phyloP scores from a whole-genome alignment of 306 rosid genomes.

The Quercus berberidifolia region DNA sequence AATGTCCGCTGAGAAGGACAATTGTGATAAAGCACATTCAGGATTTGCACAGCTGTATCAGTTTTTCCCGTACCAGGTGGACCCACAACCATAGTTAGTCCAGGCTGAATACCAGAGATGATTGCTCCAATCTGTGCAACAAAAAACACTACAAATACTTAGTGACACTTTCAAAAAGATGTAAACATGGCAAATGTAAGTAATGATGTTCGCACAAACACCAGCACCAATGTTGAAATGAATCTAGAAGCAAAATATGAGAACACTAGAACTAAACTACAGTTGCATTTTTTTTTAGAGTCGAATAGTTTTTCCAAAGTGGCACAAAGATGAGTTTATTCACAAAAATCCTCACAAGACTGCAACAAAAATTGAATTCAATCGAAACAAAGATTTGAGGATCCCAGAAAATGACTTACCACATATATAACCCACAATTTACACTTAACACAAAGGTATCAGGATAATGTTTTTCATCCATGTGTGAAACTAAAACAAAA shows the following conservation, averaged over 20 bases:
- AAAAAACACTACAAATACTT: background rate
- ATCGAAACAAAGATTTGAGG: no score
- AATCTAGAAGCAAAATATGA: background rate
- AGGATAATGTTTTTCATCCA: background rate
- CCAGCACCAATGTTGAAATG: background rate
- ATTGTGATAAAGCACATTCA: slow-evolving; percentile 94
- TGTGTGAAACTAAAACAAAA: background rate
- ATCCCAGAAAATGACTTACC: no score
- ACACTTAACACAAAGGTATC: no score
- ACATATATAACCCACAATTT: no score
- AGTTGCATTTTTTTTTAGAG: background rate
- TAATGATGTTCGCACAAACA: background rate
- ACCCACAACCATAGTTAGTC: slow-evolving; percentile 97
- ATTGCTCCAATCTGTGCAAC: slow-evolving; percentile 74
- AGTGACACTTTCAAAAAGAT: background rate
- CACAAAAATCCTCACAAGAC: background rate
- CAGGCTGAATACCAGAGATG: slow-evolving; percentile 94
- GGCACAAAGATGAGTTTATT: background rate
- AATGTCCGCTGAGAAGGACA: slow-evolving; percentile 97
- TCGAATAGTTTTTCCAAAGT: background rate
- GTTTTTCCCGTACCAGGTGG: slow-evolving; percentile 99
- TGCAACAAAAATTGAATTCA: background rate
- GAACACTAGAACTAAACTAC: background rate
- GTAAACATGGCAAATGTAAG: background rate
- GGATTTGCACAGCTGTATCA: slow-evolving; percentile 96